Evolutionary conservation across 805 yeast genomes (phyloP).

Genomic region (Wickerhamomyces bisporus): DNA sequence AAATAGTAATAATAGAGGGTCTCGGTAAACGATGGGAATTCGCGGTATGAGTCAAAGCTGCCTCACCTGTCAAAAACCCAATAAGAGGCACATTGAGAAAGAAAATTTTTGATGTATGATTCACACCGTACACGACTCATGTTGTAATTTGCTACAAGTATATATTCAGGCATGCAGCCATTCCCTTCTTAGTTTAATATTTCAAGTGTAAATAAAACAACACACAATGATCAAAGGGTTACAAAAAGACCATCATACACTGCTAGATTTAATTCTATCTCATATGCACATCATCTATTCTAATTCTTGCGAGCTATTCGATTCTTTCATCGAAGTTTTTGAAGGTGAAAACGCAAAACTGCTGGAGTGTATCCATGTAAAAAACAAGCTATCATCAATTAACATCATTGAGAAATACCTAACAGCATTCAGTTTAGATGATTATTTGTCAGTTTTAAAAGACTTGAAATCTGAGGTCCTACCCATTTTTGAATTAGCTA

Average conservation of each 20-base stretch:
- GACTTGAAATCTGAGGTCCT: not conserved
- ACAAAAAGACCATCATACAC: slow-evolving; percentile 1
- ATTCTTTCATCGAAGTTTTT: not conserved
- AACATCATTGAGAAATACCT: not conserved
- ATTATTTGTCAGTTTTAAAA: not conserved
- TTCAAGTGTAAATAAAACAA: too few species aligned
- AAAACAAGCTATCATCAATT: not conserved
- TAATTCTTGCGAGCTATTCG: not conserved
- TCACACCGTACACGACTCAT: not conserved
- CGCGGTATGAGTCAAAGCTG: too few species aligned
- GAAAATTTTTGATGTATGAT: too few species aligned
- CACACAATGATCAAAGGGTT: slow-evolving; percentile 4
- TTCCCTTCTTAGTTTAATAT: too few species aligned
- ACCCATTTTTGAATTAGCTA: not conserved
- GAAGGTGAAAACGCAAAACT: not conserved
- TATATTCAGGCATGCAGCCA: not conserved
- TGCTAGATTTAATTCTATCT: slow-evolving; percentile 2
- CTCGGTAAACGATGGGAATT: too few species aligned
- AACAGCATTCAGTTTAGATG: not conserved
- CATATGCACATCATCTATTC: not conserved
- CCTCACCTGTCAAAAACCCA: not conserved
- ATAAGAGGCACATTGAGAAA: not conserved
- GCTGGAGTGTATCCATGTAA: slow-evolving; percentile 1
- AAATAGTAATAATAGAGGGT: too few species aligned
- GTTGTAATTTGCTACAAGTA: too few species aligned